These are phyloP conservation scores for Bretschneidera sinensis DNA, from an alignment of 345 rosid species.

Conservation along the genomic window DNA sequence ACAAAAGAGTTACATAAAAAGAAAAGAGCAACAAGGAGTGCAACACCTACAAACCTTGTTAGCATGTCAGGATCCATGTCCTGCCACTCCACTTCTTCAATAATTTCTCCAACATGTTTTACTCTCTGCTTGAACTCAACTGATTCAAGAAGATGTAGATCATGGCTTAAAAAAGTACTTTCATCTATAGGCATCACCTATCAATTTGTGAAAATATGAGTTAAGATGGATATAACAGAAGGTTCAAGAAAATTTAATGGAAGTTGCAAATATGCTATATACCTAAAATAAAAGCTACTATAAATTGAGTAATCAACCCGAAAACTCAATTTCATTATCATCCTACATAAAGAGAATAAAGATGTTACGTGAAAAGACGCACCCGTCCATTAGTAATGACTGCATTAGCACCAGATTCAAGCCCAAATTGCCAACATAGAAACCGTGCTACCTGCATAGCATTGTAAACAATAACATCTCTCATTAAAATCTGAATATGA, in stretches of 20 bases:
- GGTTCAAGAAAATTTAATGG: constrained; percentile 3
- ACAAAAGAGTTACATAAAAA: background rate
- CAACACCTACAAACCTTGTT: constrained; percentile 59
- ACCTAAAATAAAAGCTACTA: background rate
- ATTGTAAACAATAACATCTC: constrained; percentile 13
- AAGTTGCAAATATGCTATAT: background rate
- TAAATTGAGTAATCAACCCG: background rate
- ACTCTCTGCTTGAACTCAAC: constrained; percentile 81
- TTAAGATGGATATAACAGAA: constrained; percentile 6
- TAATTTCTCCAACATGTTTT: constrained; percentile 67
- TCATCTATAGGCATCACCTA: constrained; percentile 66
- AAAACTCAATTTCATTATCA: too few species aligned
- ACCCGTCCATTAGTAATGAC: constrained; percentile 97
- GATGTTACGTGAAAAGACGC: constrained; percentile 14
- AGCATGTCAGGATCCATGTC: constrained; percentile 78
- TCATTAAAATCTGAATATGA: too few species aligned
- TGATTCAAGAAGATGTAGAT: constrained; percentile 78
- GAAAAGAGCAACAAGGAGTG: background rate
- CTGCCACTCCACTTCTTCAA: constrained; percentile 81
- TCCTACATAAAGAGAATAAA: background rate
- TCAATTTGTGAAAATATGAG: constrained; percentile 8
- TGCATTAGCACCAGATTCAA: constrained; percentile 58
- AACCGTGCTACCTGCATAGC: constrained; percentile 56
- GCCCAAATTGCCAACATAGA: constrained; percentile 58
- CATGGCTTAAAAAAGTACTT: constrained; percentile 70